Base-by-base conservation (phyloP, 2,329 filamentous ascomycete species). In the Trichoderma sp. region DNA sequence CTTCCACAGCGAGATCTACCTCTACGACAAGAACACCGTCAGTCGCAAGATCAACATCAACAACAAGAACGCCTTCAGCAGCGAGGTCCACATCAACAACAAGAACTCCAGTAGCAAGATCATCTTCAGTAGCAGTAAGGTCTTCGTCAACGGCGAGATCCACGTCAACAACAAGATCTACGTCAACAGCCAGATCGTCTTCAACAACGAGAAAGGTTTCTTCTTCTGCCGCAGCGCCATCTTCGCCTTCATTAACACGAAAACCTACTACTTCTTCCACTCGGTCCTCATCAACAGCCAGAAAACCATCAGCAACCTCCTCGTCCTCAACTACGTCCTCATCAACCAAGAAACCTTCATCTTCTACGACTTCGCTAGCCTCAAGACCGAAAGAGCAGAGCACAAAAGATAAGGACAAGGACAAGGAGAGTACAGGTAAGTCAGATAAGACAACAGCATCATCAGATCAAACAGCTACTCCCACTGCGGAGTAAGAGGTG, bases 361-460 rank as follows among this genome's bases (percentile, higher is more conserved):
- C 43, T 8, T 53, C 57, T 21, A 21, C 57, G 4, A 47, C 66
- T 18, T 51, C 66, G 28, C 57, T 70, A 11, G 66, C 66, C 66
- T 36, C 28, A 43, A 61, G 66, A 6, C 39, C n/a, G 51, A 57
- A 72, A n/a, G 60, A 68, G 64, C 63, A 72, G 34, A 76, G 76
- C 30, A 63, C 73, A 30, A 70, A 72, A 18, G 69, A 74, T 9
- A 71, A 74, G 67, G 63, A 74, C 21, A 70, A 74, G 39, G 56
- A 69, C 30, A 64, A 36, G 28, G 63, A 39, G 24, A 57, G 64
- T 70, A 39, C 39, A 30, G 43, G 69, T 57, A 70, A 72, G 30
- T 56, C 63, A 32, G 72, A 61, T 32, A 53, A 70, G 15, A 43
- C 57, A 58, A 4, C 47, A 43, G 1, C 51, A 6, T 57, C 64